Evolutionary conservation across 2,329 filamentous ascomycete genomes (phyloP).

Genomic region (Parafenestella ontariensis): DNA sequence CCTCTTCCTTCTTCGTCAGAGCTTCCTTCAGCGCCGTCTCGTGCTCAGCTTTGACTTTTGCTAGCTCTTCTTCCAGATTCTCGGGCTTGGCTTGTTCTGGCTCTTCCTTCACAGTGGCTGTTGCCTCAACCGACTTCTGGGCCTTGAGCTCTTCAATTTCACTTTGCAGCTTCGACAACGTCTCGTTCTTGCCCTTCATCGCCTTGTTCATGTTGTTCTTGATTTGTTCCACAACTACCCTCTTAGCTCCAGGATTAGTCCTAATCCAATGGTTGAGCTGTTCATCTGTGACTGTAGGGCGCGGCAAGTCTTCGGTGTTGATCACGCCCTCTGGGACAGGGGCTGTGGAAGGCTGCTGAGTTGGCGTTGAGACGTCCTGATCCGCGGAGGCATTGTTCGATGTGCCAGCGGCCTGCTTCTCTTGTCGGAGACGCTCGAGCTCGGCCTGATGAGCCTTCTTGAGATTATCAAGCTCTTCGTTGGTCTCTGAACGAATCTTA

Average conservation of each 20-base stretch:
- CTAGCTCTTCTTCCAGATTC: slow-evolving; percentile 23
- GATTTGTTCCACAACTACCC: slow-evolving; percentile 14
- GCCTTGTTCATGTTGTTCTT: slow-evolving; percentile 12
- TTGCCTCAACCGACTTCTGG: slow-evolving; percentile 14
- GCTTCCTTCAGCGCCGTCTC: slow-evolving; percentile 47
- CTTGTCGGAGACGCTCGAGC: slow-evolving; percentile 38
- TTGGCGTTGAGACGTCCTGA: slow-evolving; percentile 11
- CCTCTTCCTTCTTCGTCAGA: slow-evolving; percentile 50
- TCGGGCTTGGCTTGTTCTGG: slow-evolving; percentile 15
- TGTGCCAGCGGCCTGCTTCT: slow-evolving; percentile 1
- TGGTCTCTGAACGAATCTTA: slow-evolving; percentile 41
- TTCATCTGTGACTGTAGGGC: slow-evolving; percentile 14
- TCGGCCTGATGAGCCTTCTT: slow-evolving; percentile 50
- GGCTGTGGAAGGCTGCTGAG: slow-evolving; percentile 1
- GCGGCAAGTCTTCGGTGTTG: slow-evolving; percentile 34
- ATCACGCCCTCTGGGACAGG: slow-evolving; percentile 12
- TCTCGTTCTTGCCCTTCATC: slow-evolving; percentile 7
- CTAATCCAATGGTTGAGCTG: slow-evolving; percentile 17
- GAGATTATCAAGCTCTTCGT: slow-evolving; percentile 51
- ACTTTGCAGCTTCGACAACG: slow-evolving; percentile 1
- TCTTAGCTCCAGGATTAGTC: slow-evolving; percentile 8
- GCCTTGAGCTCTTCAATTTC: slow-evolving; percentile 19
- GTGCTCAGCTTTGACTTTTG: slow-evolving; percentile 43
- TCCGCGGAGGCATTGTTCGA: background rate
- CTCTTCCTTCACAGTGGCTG: slow-evolving; percentile 18